These are phyloP conservation scores for Luzula sylvatica DNA, from an alignment of 176 grass and related monocot genomes.

Conservation along the genomic window DNA sequence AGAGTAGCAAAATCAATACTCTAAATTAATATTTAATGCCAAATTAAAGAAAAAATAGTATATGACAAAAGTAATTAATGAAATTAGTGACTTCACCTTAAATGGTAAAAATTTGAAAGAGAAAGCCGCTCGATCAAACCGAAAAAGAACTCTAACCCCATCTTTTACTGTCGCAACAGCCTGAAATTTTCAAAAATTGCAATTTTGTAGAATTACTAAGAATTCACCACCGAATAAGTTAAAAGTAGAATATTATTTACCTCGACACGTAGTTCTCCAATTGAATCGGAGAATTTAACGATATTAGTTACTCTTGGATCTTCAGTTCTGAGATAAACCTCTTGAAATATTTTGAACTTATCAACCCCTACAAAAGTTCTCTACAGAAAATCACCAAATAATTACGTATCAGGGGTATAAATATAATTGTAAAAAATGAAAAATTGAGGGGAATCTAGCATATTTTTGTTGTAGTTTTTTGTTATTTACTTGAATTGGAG, in stretches of 20 bases:
- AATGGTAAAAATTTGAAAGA: constrained; percentile 91
- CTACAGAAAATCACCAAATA: constrained; percentile 34
- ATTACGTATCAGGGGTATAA: neutral
- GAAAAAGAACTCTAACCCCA: constrained; percentile 78
- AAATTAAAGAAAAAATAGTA: too few relatives aligned
- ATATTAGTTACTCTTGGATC: constrained; percentile 77
- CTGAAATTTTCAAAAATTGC: constrained; percentile 25
- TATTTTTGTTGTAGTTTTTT: constrained; percentile 10
- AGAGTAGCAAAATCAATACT: too few relatives aligned
- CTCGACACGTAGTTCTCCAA: constrained; percentile 88
- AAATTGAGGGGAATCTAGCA: constrained; percentile 5
- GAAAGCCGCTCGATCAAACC: constrained; percentile 87
- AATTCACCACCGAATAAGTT: neutral
- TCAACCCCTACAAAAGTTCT: constrained; percentile 95
- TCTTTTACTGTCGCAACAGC: constrained; percentile 69
- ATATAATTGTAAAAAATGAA: neutral
- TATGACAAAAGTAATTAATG: too few relatives aligned
- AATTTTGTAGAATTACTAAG: constrained; percentile 1
- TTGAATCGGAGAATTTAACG: constrained; percentile 87
- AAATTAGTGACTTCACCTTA: constrained; percentile 19
- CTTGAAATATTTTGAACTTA: constrained; percentile 84
- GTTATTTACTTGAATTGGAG: constrained; percentile 72
- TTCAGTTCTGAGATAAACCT: constrained; percentile 81
- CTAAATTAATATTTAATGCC: too few relatives aligned
- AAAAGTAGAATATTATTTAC: constrained; percentile 26